A percentile compares a stretch with the other conserved stretches of the same genome.
Conservation (phyloP, 106 monocot genomes). For the Narthecium ossifragum region DNA sequence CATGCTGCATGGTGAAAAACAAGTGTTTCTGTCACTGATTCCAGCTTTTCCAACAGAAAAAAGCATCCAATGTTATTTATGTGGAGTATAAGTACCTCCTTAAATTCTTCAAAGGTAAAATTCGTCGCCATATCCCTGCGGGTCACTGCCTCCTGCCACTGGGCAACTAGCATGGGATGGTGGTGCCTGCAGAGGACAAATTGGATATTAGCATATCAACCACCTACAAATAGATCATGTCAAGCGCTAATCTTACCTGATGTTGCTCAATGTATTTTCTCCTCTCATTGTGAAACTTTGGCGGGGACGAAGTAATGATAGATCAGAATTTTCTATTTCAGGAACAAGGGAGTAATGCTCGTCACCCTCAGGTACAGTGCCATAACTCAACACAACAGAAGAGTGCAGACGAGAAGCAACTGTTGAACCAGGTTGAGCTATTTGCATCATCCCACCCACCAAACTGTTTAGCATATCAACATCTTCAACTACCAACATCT, state of each 20-base stretch:
- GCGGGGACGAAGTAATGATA: constrained; percentile 66
- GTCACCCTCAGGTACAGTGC: constrained; percentile 22
- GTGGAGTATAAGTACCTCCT: constrained; percentile 34
- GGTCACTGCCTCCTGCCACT: constrained; percentile 85
- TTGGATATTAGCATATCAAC: not conserved
- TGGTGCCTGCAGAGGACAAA: constrained; percentile 52
- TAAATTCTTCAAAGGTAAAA: constrained; percentile 70
- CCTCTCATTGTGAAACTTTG: constrained; percentile 88
- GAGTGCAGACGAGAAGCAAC: constrained; percentile 65
- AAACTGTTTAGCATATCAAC: constrained; percentile 53
- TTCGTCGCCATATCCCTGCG: constrained; percentile 42
- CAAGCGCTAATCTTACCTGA: constrained; percentile 33
- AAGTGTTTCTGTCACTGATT: not conserved
- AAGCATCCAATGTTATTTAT: not conserved
- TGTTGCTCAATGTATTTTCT: constrained; percentile 44
- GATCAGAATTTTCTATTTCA: constrained; percentile 54
- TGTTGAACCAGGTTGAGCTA: constrained; percentile 38
- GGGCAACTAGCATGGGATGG: constrained; percentile 79
- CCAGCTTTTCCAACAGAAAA: not conserved
- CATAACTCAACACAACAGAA: constrained; percentile 76
- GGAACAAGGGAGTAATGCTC: constrained; percentile 16
- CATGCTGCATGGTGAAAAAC: constrained; percentile 36
- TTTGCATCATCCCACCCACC: constrained; percentile 49
- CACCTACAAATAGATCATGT: not conserved
- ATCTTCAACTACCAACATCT: constrained; percentile 19